These are phyloP conservation scores for Clonostachys sp. DNA, from an alignment of 2,329 filamentous ascomycete species.

Conservation along the genomic window DNA sequence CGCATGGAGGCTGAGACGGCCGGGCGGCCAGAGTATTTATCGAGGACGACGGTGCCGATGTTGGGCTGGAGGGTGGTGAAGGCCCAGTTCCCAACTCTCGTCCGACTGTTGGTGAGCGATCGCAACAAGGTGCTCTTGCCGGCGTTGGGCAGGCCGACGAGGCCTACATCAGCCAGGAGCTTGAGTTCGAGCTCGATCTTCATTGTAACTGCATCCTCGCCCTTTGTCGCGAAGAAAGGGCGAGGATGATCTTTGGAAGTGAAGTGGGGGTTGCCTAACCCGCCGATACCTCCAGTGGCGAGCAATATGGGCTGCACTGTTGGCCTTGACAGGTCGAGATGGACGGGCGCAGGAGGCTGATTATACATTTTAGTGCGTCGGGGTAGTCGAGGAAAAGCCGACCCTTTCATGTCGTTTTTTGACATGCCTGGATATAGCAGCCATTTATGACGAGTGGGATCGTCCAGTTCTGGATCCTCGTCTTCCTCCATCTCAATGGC, in stretches of 20 bases:
- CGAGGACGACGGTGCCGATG: constrained; percentile 91
- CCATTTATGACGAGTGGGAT: constrained; percentile 65
- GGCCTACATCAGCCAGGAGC: constrained; percentile 87
- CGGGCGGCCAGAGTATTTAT: constrained; percentile 77
- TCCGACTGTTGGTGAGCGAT: constrained; percentile 81
- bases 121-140: constrained; percentile 92
- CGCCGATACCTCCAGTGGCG: constrained; percentile 82
- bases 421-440: constrained; percentile 77
- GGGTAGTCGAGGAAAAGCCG: constrained; percentile 46
- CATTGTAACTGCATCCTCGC: constrained; percentile 73
- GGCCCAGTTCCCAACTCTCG: constrained; percentile 89
- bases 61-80: constrained; percentile 95
- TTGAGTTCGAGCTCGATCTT: constrained; percentile 87
- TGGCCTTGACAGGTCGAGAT: constrained; percentile 67
- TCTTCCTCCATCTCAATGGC: constrained; percentile 5
- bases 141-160: constrained; percentile 93
- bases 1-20: constrained; percentile 17
- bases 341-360: constrained; percentile 69
- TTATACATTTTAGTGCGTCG: constrained; percentile 49
- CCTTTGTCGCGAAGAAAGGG: constrained; percentile 85
- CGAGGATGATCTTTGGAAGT: constrained; percentile 67
- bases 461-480: constrained; percentile 26
- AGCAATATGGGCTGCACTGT: constrained; percentile 83
- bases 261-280: constrained; percentile 92
- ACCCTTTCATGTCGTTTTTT: constrained; percentile 59